Evolutionary conservation across 176 grass and related monocot species (phyloP), one percentile per base, ranked within the genome.

Genomic region (Elaeis guineensis): DNA sequence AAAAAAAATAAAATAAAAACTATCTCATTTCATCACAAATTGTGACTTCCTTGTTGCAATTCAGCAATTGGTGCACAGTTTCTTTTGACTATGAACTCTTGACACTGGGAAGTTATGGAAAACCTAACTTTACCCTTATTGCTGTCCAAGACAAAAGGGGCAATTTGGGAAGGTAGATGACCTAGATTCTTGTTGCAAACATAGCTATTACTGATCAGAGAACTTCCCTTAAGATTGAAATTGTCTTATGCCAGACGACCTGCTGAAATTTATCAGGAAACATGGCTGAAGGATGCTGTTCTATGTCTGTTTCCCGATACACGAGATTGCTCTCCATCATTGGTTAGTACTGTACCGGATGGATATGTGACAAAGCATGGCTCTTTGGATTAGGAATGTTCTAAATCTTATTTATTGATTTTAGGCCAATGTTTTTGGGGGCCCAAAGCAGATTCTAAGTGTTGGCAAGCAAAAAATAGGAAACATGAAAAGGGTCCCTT

Each of bases 261-360:
- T 84, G 18, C 73, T 48, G 59, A 73, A 73, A 73, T 81, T 81
- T 77, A 51, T 73, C 74, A 98, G 88, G 93, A 98, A 89, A 63
- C 77, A 21, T 98, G 93, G 93, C 74, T 98, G 55, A 89, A 89
- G 74, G 93, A 92, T 49, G 79, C 77, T 51, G 78, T 57, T 25
- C 81, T 98, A 59, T 89, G 69, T 77, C 74, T 58, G 60, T 98
- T 98, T 74, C 44, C 72, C 54, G 87, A 98, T 74, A 98, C 87
- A 56, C 75, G 67, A 76, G 93, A 86, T 81, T 98, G 78, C 60
- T 72, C 73, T 50, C 73, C 78, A 62, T 92, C 81, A 58, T 76
- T 98, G 93, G 93, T 98, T 28, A 57, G 84, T 77, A 53, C 70
- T 66, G 56, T 64, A 51, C 25, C 87, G 67, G 68, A 71, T 23